A percentile compares a stretch with the other conserved stretches of the same genome.
phyloP scores from a whole-genome alignment of 345 rosid genomes.

The Microthlaspi erraticum region DNA sequence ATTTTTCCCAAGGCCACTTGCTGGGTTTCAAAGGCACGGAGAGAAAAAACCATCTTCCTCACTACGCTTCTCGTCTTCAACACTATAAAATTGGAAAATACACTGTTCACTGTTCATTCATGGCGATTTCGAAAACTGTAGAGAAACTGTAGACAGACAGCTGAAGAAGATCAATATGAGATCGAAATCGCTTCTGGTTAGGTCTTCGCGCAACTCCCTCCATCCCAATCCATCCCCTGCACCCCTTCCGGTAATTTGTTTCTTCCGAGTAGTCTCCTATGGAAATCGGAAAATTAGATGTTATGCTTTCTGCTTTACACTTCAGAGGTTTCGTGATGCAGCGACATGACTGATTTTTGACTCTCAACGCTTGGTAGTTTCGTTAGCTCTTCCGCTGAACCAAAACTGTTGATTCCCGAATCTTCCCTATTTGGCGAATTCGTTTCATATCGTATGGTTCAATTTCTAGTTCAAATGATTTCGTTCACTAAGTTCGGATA shows the following conservation, averaged over 20 bases:
- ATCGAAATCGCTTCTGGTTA: slow-evolving; percentile 25
- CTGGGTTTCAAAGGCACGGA: not conserved
- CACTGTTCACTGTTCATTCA: not conserved
- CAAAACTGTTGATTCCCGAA: not conserved
- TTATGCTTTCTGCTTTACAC: not conserved
- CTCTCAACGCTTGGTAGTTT: slow-evolving; percentile 2
- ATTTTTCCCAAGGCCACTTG: not conserved
- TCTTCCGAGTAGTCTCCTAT: slow-evolving; percentile 1
- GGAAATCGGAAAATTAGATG: not conserved
- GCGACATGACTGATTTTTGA: too few species aligned
- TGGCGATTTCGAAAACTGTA: slow-evolving; percentile 24
- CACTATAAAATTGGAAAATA: not conserved
- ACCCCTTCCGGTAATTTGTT: slow-evolving; percentile 21
- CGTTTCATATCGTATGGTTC: not conserved
- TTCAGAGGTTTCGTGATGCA: not conserved
- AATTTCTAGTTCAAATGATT: too few species aligned
- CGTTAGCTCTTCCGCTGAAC: not conserved
- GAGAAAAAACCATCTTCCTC: not conserved
- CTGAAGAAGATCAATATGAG: slow-evolving; percentile 30
- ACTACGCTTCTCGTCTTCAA: not conserved
- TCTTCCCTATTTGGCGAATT: not conserved
- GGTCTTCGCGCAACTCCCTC: slow-evolving; percentile 18
- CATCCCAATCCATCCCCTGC: slow-evolving; percentile 16
- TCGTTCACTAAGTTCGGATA: not conserved
- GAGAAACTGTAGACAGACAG: slow-evolving; percentile 13